Percentiles rank a stretch among this genome's conserved stretches.
phyloP scores from a whole-genome alignment of 2,329 filamentous ascomycete genomes.

The Colletotrichum tofieldiae region DNA sequence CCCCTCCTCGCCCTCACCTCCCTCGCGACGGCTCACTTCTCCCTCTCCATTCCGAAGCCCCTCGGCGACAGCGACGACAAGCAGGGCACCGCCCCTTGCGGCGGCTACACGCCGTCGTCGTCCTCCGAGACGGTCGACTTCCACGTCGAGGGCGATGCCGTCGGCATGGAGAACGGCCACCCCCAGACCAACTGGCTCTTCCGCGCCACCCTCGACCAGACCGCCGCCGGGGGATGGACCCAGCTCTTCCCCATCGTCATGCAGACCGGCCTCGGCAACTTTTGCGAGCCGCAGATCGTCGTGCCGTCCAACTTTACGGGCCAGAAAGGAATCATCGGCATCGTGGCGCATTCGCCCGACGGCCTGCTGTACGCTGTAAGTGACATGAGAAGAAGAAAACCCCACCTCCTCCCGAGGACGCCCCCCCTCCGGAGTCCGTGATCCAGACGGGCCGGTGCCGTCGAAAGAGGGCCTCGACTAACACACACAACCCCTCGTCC shows the following conservation, averaged over 20 bases:
- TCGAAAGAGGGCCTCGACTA: slow-evolving; percentile 14
- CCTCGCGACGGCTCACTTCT: slow-evolving; percentile 68
- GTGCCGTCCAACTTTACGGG: slow-evolving; percentile 66
- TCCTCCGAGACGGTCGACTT: slow-evolving; percentile 61
- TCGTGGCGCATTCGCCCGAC: slow-evolving; percentile 68
- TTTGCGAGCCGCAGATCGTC: slow-evolving; percentile 66
- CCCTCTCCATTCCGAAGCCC: slow-evolving; percentile 62
- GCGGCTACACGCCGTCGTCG: slow-evolving; percentile 66
- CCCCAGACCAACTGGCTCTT: slow-evolving; percentile 70
- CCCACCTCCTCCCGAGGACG: neutral
- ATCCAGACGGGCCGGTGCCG: neutral
- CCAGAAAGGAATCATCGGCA: slow-evolving; percentile 68
- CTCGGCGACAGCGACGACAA: slow-evolving; percentile 64
- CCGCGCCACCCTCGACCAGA: slow-evolving; percentile 69
- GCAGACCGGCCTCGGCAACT: slow-evolving; percentile 69
- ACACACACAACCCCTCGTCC: neutral
- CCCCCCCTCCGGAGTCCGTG: neutral
- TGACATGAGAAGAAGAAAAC: neutral
- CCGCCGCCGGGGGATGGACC: slow-evolving; percentile 66
- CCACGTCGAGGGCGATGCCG: slow-evolving; percentile 70
- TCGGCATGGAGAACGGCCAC: slow-evolving; percentile 65
- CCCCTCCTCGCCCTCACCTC: slow-evolving; percentile 57
- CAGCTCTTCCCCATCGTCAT: slow-evolving; percentile 68
- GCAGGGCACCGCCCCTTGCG: slow-evolving; percentile 66
- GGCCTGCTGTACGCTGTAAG: slow-evolving; percentile 71